Base-by-base conservation (phyloP, 2,329 filamentous ascomycete species). In the Talaromyces sp. region DNA sequence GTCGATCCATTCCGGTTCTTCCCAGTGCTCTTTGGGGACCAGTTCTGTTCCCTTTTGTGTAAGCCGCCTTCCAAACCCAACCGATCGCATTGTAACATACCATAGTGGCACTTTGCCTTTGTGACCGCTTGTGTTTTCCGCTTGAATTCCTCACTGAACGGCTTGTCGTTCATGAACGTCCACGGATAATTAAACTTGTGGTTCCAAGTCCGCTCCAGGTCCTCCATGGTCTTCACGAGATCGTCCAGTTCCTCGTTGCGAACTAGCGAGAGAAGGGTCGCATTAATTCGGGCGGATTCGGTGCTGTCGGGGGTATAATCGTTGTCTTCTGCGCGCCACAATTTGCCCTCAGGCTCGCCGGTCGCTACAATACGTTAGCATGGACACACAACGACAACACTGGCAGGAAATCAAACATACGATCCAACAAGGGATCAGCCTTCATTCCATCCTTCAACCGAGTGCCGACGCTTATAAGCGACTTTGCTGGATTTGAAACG, bases 131-230 rank as follows among this genome's bases (percentile, higher is more conserved):
- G 82, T 0, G 93, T 98, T 75, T 84, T 86, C 70, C 80, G 81
- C 79, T 96, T 98, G 81, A 99, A 99, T 70, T 98, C 93, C 17
- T 95, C 90, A 2, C 89, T 88, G 72, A 99, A 99, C 17, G 91
- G 91, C 58, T 91, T 88, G 72, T 99, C 93, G 78, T 99, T 99
- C 84, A 99, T 96, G 76, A 99, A 99, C 9, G 92, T 97, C 92
- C 95, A 99, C 0, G 95, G 95, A 73, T 99, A 99, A 81, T 99
- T 99, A 85, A 98, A 99, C 73, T 99, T 99, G 82, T 86, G 82
- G 72, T 99, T 99, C 92, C 93, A 99, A 0, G 93, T 98, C 66
- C 89, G 82, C 79, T 99, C 95, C 63, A 99, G 83, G 72, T 99
- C 93, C 60, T 78, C 78, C 91, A 99, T 99, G 28, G 92, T 92